Evolutionary conservation across 2,329 filamentous ascomycete species (phyloP), one percentile per base, ranked within the genome.

Genomic region (Epichloe scottii): DNA sequence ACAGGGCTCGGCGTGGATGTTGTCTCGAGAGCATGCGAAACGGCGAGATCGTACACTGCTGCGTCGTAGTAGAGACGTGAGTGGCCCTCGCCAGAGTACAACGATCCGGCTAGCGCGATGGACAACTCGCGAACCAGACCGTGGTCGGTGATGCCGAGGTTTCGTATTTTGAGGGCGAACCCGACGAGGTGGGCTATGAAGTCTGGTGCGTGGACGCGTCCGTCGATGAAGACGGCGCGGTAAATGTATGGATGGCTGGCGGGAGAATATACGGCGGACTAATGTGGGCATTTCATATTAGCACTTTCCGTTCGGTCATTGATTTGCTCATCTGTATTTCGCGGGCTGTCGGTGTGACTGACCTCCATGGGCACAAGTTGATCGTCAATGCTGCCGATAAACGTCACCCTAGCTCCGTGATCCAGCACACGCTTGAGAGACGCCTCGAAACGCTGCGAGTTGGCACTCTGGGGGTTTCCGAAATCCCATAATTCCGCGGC

Each of bases 401-500:
- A 96, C 0, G 89, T 86, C 46, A 97, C 80, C 40, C 88, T 81
- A 14, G 87, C 87, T 12, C 90, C 89, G 59, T 88, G 85, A 15
- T 83, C 77, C 6, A 98, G 72, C 2, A 85, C 84, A 10, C 79
- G 78, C 60, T 85, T 82, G 3, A 97, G 70, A 0, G 89, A 82
- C 30, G 81, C 74, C 59, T 88, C 82, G 58, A 96, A 94, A 57
- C 87, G 81, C 60, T 85, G 84, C 0, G 89, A 91, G 12, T 96
- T 87, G 49, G 81, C 77, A 62, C 89, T 95, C 51, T 85, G 79
- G 0, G 87, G 81, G 55, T 90, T 81, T 15, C 84, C 85, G 69
- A 98, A 97, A 49, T 97, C 89, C 73, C 95, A 98, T 0, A 98
- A 75, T 66, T 98, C 93, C 3, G 86, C 85, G n/a, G 90, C 90